A percentile compares a stretch with the other conserved stretches of the same genome.
Evolutionary conservation across 805 yeast species (phyloP).

Genomic region (Saccharomyces eubayanus): DNA sequence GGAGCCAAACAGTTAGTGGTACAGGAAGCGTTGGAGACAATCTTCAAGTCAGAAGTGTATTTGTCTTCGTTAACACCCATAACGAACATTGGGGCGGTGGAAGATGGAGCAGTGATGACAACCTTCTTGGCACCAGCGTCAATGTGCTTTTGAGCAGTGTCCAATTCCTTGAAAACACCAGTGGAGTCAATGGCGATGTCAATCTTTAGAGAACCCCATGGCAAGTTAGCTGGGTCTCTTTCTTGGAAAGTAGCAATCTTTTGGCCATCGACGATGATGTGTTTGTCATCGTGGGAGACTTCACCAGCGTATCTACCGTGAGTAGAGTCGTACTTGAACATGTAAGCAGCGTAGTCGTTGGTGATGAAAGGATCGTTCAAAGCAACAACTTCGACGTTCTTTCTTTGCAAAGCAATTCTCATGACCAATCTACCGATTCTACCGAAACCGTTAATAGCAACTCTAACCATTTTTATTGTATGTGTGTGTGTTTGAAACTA

Average conservation of each 20-base stretch:
- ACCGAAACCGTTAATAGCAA: constrained; percentile 70
- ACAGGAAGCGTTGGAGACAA: constrained; percentile 65
- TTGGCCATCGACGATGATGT: constrained; percentile 46
- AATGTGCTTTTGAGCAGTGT: constrained; percentile 60
- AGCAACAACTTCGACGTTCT: constrained; percentile 50
- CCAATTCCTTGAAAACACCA: constrained; percentile 61
- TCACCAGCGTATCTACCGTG: constrained; percentile 58
- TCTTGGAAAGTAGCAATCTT: constrained; percentile 48
- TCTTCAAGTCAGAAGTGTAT: constrained; percentile 48
- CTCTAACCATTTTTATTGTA: constrained; percentile 26
- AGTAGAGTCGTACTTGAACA: constrained; percentile 69
- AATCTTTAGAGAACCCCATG: constrained; percentile 57
- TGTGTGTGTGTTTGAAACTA: background rate
- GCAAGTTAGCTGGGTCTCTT: constrained; percentile 58
- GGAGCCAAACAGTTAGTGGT: constrained; percentile 72
- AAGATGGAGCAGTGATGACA: constrained; percentile 63
- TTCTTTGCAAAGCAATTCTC: constrained; percentile 51
- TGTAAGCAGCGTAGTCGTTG: constrained; percentile 62
- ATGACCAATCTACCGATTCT: constrained; percentile 63
- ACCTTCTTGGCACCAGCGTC: constrained; percentile 71
- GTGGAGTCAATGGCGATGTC: constrained; percentile 64
- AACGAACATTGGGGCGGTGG: constrained; percentile 67
- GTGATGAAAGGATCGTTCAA: constrained; percentile 64
- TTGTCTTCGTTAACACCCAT: constrained; percentile 60
- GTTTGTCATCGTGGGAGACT: constrained; percentile 45